phyloP scores from a whole-genome alignment of 192 early-diverging fungal genomes.

The Linnemannia schmuckeri region DNA sequence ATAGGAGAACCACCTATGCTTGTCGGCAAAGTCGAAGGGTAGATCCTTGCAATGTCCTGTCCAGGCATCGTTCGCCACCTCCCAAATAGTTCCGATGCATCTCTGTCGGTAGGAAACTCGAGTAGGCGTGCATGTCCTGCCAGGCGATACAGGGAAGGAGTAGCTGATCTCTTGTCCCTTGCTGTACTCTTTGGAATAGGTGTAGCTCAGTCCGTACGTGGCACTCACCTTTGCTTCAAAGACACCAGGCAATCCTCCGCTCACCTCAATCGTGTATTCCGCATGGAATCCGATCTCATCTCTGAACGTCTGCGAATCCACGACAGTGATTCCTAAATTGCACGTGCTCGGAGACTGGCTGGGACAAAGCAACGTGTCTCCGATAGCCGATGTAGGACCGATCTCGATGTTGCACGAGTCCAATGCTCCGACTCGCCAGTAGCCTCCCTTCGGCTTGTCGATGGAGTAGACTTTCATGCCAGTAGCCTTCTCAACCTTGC shows the following conservation, averaged over 20 bases:
- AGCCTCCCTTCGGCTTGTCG: not conserved
- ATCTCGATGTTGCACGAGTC: not conserved
- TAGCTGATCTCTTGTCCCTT: not conserved
- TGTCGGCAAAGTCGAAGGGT: not conserved
- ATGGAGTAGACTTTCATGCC: not conserved
- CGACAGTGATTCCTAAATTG: not conserved
- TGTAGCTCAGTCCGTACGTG: conserved; percentile 4
- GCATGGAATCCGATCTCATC: conserved; percentile 9
- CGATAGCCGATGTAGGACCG: not conserved
- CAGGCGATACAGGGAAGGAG: not conserved
- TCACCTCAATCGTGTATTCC: not conserved
- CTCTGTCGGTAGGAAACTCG: not conserved
- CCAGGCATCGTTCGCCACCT: not conserved
- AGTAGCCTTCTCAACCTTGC: not conserved
- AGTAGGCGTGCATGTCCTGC: not conserved
- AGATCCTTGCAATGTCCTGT: not conserved
- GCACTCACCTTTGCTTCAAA: not conserved
- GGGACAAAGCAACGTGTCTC: not conserved
- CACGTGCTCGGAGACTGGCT: not conserved
- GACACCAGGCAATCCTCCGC: conserved; percentile 5
- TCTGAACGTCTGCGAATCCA: not conserved
- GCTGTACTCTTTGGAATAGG: conserved; percentile 9
- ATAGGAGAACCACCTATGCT: not conserved
- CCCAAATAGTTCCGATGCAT: not conserved
- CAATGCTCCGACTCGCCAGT: not conserved